Conservation (phyloP, 2,329 filamentous ascomycete species). For the Xylaria sp. region DNA sequence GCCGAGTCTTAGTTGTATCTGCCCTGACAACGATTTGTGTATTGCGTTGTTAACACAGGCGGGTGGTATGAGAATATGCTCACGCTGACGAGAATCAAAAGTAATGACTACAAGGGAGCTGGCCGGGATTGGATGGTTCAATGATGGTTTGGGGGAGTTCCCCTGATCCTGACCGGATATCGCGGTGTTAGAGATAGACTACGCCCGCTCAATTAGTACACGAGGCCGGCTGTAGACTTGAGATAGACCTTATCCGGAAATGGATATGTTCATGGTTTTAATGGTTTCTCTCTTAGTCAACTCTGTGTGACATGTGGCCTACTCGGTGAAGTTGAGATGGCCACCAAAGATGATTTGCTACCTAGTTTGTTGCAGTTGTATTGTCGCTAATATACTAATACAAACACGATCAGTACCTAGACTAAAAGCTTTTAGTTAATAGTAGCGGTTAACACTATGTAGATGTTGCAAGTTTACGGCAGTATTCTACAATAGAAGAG, state of each 20-base stretch:
- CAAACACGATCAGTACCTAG: too few relatives aligned
- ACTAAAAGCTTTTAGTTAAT: too few relatives aligned
- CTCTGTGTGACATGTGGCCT: not conserved
- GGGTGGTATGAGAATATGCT: not conserved
- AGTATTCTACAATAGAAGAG: too few relatives aligned
- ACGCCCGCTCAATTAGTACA: constrained; percentile 31
- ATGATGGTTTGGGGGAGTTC: constrained; percentile 22
- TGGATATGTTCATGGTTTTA: constrained; percentile 29
- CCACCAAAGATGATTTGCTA: not conserved
- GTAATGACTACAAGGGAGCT: constrained; percentile 34
- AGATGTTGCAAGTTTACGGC: too few relatives aligned
- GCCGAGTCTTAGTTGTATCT: constrained; percentile 48
- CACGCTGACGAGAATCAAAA: constrained; percentile 21
- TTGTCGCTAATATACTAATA: too few relatives aligned
- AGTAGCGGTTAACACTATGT: too few relatives aligned
- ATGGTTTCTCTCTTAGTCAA: not conserved
- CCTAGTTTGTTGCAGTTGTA: too few relatives aligned
- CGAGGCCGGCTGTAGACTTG: constrained; percentile 29
- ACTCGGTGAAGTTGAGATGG: not conserved
- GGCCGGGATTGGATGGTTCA: constrained; percentile 28
- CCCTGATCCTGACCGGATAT: constrained; percentile 24
- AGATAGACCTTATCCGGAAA: constrained; percentile 37
- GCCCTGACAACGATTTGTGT: not conserved
- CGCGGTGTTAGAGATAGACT: constrained; percentile 40
- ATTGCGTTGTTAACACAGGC: not conserved